phyloP scores from a whole-genome alignment of 139 green algal genomes.

The Chlorella sp. region DNA sequence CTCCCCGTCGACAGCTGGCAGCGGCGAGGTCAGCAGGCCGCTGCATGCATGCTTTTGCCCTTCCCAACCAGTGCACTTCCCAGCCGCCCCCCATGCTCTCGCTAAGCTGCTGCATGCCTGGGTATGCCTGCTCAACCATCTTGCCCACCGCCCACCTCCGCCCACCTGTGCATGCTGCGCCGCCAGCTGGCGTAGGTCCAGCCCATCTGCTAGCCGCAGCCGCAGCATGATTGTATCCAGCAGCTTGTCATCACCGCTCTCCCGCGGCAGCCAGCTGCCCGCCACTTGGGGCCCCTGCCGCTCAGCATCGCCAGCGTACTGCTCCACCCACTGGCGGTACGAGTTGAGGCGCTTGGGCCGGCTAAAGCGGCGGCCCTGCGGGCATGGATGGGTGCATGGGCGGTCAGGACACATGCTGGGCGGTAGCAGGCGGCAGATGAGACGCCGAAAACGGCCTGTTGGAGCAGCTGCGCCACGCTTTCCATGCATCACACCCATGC shows the following conservation, averaged over 20 bases:
- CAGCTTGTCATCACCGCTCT: constrained; percentile 71
- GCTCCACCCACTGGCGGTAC: constrained; percentile 81
- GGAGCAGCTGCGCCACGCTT: too few species aligned
- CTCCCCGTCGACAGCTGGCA: too few species aligned
- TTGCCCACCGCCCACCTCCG: neutral
- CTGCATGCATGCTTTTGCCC: too few species aligned
- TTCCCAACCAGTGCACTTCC: too few species aligned
- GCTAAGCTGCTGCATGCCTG: too few species aligned
- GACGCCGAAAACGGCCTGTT: too few species aligned
- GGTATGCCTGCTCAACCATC: neutral
- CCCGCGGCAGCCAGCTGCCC: constrained; percentile 10
- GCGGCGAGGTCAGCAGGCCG: too few species aligned
- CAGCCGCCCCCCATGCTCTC: too few species aligned
- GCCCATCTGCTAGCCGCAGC: constrained; percentile 77
- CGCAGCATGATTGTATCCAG: constrained; percentile 91
- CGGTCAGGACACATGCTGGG: neutral
- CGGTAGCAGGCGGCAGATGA: neutral
- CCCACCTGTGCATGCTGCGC: neutral
- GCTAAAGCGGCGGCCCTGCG: constrained; percentile 67
- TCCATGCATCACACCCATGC: too few species aligned
- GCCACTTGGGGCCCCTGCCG: neutral
- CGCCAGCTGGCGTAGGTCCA: constrained; percentile 68
- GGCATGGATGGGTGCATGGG: neutral
- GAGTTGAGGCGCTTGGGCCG: constrained; percentile 75
- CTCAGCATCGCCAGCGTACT: constrained; percentile 29